Base-by-base conservation (phyloP, 441 rosid genomes). In the Adansonia madagascariensis region DNA sequence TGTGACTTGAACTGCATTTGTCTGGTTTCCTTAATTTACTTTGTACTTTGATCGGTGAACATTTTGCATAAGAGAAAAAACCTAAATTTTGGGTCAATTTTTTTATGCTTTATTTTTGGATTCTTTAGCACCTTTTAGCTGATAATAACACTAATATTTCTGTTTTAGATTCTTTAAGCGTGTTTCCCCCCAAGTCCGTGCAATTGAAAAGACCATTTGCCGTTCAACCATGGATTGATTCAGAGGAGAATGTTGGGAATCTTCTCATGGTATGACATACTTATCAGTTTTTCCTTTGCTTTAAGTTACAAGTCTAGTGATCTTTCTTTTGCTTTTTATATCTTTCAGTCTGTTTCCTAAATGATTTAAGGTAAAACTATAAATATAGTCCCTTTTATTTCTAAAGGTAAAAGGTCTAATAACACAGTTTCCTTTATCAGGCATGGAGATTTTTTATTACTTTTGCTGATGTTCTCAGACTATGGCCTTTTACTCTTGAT, bases 401-500 rank as follows among this genome's bases (percentile, higher is more conserved):
- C 64, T 73, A 57, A 73, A 61, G 74, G 43, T 65, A 71, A 17
- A 71, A 35, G 61, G 24, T 15, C 61, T 41, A 77, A 43, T 20
- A 41, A 73, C 50, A 9, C 39, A 47, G 63, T 84, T 55, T 53
- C 43, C 35, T 84, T 85, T 83, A 10, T 80, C 88, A 97, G 99
- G 97, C 92, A 76, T 97, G 99, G 99, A 93, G 93, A 85, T 97
- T 95, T 85, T 86, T 93, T 71, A 92, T 88, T 78, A 87, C 94
- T 62, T 97, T 97, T 82, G 90, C 97, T 70, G 99, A 97, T 86
- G 88, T 95, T 75, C 93, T 97, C 81, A 92, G 92, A 68, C 80
- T 97, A 59, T 97, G 99, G 99, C 99, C 99, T 70, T 97, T 95
- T 89, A 97, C 99, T 1, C 91, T 97, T 39, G 92, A 92, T 71